Evolutionary conservation across 768 basidiomycete species (phyloP).

Genomic region (Auricularia sp.): DNA sequence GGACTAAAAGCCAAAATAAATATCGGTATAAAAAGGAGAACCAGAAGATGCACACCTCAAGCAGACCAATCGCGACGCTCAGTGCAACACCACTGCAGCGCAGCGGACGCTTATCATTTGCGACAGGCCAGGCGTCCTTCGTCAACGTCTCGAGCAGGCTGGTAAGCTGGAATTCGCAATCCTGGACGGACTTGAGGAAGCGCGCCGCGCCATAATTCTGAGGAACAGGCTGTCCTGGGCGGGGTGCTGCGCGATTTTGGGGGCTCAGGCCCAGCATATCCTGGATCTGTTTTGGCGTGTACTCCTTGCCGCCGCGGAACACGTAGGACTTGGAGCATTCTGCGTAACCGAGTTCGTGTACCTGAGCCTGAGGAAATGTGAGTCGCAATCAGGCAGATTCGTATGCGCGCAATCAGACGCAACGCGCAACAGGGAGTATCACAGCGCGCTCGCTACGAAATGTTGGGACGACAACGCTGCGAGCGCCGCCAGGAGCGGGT

Average conservation of each 20-base stretch:
- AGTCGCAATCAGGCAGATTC: too few species aligned
- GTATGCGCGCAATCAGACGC: too few species aligned
- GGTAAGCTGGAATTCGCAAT: conserved; percentile 94
- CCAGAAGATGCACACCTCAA: conserved; percentile 28
- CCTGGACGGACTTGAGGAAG: conserved; percentile 84
- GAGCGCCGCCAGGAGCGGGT: too few species aligned
- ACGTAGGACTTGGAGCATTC: conserved; percentile 98
- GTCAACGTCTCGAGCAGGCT: conserved; percentile 79
- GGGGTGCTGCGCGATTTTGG: conserved; percentile 72
- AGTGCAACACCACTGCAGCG: conserved; percentile 93
- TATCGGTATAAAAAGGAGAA: conserved; percentile 10
- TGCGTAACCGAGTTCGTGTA: conserved; percentile 93
- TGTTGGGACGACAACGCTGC: too few species aligned
- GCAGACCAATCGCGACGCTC: conserved; percentile 82
- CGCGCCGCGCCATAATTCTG: conserved; percentile 77
- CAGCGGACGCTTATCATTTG: conserved; percentile 83
- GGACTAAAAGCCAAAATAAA: conserved; percentile 26
- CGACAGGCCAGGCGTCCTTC: conserved; percentile 96
- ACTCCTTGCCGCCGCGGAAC: conserved; percentile 97
- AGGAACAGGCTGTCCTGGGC: conserved; percentile 72
- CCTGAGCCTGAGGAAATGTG: conserved; percentile 46
- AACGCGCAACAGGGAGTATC: too few species aligned
- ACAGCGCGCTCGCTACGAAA: too few species aligned
- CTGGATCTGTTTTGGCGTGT: conserved; percentile 89
- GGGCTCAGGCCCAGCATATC: conserved; percentile 91